Base-by-base conservation (phyloP, 495 filamentous ascomycete genomes). In the Hyaloscypha finlandica region DNA sequence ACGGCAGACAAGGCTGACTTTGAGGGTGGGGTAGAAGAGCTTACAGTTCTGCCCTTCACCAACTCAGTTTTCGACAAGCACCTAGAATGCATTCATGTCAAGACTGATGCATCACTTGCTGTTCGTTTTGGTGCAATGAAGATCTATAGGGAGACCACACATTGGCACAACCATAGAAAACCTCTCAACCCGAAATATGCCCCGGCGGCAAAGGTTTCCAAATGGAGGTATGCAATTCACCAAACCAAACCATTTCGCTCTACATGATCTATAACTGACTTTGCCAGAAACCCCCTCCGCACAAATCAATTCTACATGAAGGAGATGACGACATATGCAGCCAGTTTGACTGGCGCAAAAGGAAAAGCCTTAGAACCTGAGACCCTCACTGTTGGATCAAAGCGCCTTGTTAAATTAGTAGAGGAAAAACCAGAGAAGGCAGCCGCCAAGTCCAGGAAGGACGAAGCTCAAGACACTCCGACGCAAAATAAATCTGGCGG, bases 241-340 rank as follows among this genome's bases (percentile, higher is more conserved):
- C 11, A 6, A 25, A 16, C 8, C 22, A 22, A 25, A n/a, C 48
- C 42, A 51, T 31, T 6, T n/a, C 33, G 22, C 6, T 57, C 30
- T 22, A 20, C 56, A 54, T 68, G 4, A 51, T 51, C 20, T 30
- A 52, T 29, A 8, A 45, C 59, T 35, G 42, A 53, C 33, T 56
- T 42, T 56, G 16, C 11, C 20, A 73, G 56, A 65, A 75, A 69
- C 64, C 76, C 59, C 5, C 58, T 74, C 5, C 58, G 71, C 5
- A 67, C 56, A 16, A 84, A 89, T 65, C 83, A 85, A 65, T 71
- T 75, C 60, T 83, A 82, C 71, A 86, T 88, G 82, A 79, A 78
- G 0, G 86, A 90, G 62, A 90, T 91, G 76, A 79, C 77, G 56
- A 77, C 80, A 3, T 94, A 93, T 74, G 88, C 90, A 2, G 89